phyloP scores from a whole-genome alignment of 2,329 filamentous ascomycete species.

The Arthrinium puccinioides region DNA sequence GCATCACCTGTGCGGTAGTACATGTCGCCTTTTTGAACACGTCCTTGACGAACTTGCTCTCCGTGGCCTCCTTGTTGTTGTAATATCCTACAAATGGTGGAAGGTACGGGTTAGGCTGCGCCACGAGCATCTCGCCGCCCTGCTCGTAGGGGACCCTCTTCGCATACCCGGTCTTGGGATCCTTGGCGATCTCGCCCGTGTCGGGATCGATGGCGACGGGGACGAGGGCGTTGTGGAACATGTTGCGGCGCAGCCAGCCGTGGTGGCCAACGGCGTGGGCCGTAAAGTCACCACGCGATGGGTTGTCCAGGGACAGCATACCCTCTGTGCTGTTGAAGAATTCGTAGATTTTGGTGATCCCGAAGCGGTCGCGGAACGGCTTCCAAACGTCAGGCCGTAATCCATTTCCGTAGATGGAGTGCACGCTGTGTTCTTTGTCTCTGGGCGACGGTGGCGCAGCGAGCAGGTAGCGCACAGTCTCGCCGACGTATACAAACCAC shows the following conservation, averaged over 20 bases:
- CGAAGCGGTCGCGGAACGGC: constrained; percentile 56
- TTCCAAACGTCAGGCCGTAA: constrained; percentile 63
- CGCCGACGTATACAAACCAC: constrained; percentile 70
- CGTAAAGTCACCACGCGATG: constrained; percentile 53
- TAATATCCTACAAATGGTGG: constrained; percentile 63
- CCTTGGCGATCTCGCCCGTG: constrained; percentile 58
- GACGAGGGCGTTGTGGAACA: constrained; percentile 47
- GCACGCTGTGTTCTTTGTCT: constrained; percentile 51
- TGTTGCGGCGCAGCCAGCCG: constrained; percentile 50
- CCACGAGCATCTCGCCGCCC: constrained; percentile 71
- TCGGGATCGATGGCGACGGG: constrained; percentile 64
- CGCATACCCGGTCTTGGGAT: constrained; percentile 62
- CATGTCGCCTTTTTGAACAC: constrained; percentile 59
- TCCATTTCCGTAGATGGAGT: constrained; percentile 58
- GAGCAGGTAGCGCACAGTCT: constrained; percentile 68
- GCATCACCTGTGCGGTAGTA: constrained; percentile 66
- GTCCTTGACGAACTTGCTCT: constrained; percentile 57
- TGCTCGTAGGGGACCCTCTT: constrained; percentile 54
- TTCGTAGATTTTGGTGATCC: constrained; percentile 56
- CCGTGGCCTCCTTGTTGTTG: constrained; percentile 56
- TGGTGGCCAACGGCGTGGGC: constrained; percentile 64
- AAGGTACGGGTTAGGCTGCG: constrained; percentile 41
- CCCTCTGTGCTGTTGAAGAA: constrained; percentile 77
- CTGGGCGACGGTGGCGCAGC: constrained; percentile 57
- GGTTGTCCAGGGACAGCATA: constrained; percentile 55